Evolutionary conservation across 2,329 filamentous ascomycete genomes (phyloP), one percentile per base, ranked within the genome.

Genomic region (Calonectria fujianensis): DNA sequence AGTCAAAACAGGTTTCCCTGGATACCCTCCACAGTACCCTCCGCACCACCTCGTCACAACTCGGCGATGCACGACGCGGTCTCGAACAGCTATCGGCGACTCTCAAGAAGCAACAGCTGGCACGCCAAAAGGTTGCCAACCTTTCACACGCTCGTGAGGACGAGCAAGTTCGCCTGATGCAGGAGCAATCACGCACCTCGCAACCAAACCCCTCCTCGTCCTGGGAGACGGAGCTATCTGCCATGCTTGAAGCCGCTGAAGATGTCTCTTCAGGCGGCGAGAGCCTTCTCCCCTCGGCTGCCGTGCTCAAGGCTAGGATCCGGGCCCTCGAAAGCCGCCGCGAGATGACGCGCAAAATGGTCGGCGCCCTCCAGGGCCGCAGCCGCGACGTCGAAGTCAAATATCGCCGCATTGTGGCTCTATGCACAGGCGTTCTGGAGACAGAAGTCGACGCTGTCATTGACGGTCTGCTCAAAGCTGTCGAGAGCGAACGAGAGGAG

Each of bases 321-420:
- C 90, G 91, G 51, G 94, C 94, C 4, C 94, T 98, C 74, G 89
- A 91, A 71, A 87, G 88, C 16, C 93, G 95, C 61, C 95, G 95
- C 57, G 88, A 90, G 52, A 88, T 90, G 24, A 91, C 97, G 16
- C 88, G 91, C 69, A 91, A 91, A 66, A 91, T 94, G 79, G 93
- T 95, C 2, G 90, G 91, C 24, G 90, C 90, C 8, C 89, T 99
- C 11, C 93, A 95, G 83, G 93, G 93, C 37, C 93, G 94, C 74
- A 96, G 95, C 79, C 93, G 93, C 6, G 96, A 98, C 69, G 89
- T 98, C 4, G 96, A 98, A 82, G 89, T 94, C 78, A 95, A 97
- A 85, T 98, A 98, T 83, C 91, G 96, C 32, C 94, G 94, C 78
- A 95, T 98, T 37, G 95, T 99, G 31, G 93, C 94, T 69, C 87